phyloP scores from a whole-genome alignment of 148 eudicot genomes.

The Cornus kousa region DNA sequence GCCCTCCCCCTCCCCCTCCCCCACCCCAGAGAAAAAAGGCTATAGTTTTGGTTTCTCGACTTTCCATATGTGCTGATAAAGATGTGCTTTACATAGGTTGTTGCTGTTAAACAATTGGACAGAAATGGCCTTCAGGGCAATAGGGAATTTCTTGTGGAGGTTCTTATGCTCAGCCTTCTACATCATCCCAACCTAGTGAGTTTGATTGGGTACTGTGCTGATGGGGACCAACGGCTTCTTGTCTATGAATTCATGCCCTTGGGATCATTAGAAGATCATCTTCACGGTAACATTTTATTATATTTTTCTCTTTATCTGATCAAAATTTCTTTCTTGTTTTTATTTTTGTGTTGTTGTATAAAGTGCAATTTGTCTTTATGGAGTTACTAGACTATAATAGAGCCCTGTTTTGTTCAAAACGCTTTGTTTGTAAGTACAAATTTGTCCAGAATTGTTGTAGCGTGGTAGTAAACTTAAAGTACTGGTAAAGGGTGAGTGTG shows the following conservation, averaged over 20 bases:
- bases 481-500: too few species aligned
- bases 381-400: background rate
- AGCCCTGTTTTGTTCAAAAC: background rate
- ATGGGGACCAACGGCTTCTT: slow-evolving; percentile 94
- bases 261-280: slow-evolving; percentile 95
- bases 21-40: too few species aligned
- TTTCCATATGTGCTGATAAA: background rate
- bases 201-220: slow-evolving; percentile 89
- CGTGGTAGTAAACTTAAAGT: too few species aligned
- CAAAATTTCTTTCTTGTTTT: background rate
- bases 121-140: slow-evolving; percentile 93
- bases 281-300: slow-evolving; percentile 54
- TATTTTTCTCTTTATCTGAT: background rate
- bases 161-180: slow-evolving; percentile 90
- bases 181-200: slow-evolving; percentile 74
- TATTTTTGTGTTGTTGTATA: background rate
- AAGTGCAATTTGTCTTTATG: background rate
- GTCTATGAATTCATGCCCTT: slow-evolving; percentile 95
- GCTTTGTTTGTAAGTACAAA: background rate
- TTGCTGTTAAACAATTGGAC: slow-evolving; percentile 86
- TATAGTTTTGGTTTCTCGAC: background rate
- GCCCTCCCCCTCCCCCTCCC: too few species aligned
- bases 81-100: slow-evolving; percentile 40
- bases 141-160: slow-evolving; percentile 89
- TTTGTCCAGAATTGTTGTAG: background rate